phyloP scores from a whole-genome alignment of 768 basidiomycete species.

The Scleroderma bovista region DNA sequence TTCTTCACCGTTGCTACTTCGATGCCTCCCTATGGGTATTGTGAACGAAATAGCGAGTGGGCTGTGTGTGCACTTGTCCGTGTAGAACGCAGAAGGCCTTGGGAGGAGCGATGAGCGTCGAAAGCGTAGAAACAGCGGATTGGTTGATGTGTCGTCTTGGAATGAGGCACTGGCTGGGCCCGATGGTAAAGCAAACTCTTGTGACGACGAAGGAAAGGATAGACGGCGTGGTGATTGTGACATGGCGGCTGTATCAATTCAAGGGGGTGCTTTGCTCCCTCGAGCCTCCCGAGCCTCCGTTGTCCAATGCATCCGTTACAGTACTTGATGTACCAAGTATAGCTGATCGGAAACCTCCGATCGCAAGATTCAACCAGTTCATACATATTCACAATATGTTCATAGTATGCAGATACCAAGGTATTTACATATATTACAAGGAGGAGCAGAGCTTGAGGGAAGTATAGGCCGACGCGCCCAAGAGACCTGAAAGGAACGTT shows the following conservation, averaged over 20 bases:
- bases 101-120: conserved; percentile 62
- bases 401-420: no score
- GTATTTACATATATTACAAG: conserved; percentile 2
- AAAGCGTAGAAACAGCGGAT: conserved; percentile 57
- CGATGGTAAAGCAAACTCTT: conserved; percentile 68
- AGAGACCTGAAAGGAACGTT: conserved; percentile 12
- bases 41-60: conserved; percentile 69
- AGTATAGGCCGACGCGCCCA: conserved; percentile 24
- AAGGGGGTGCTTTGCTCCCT: neutral
- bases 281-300: no score
- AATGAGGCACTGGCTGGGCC: conserved; percentile 43
- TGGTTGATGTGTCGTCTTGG: conserved; percentile 45
- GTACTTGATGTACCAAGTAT: no score
- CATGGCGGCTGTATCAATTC: conserved; percentile 34
- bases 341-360: no score
- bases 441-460: conserved; percentile 23
- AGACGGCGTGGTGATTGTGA: conserved; percentile 46
- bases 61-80: conserved; percentile 61
- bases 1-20: conserved; percentile 51
- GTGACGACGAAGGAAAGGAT: conserved; percentile 63
- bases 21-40: conserved; percentile 39
- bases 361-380: no score
- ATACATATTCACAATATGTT: no score
- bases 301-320: no score
- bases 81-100: conserved; percentile 41